phyloP scores from a whole-genome alignment of 2,329 filamentous ascomycete species.

The Geoglossum cookeanum region DNA sequence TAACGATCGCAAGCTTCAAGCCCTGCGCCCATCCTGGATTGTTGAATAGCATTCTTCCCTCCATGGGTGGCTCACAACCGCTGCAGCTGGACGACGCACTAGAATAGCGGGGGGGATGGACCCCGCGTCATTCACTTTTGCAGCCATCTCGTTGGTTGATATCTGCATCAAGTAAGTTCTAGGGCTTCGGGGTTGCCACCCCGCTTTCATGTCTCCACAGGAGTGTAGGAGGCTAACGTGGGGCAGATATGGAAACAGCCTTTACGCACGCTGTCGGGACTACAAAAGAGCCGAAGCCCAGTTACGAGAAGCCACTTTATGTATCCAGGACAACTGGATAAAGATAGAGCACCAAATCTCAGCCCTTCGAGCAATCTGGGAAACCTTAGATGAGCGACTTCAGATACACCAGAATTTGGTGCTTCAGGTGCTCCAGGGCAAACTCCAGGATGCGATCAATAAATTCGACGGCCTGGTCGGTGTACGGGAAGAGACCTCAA shows the following conservation, averaged over 20 bases:
- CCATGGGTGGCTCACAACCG: too few species aligned
- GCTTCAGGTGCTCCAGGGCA: conserved; percentile 6
- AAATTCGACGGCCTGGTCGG: conserved; percentile 1
- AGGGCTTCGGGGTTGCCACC: neutral
- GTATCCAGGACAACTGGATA: conserved; percentile 8
- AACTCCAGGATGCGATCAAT: conserved; percentile 6
- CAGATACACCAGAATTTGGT: conserved; percentile 6
- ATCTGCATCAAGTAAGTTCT: neutral
- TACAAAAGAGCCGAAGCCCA: conserved; percentile 6
- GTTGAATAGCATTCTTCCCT: too few species aligned
- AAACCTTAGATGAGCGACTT: conserved; percentile 4
- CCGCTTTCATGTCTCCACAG: neutral
- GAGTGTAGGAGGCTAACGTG: neutral
- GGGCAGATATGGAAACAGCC: conserved; percentile 5
- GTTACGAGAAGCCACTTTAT: conserved; percentile 5
- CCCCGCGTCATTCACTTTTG: neutral
- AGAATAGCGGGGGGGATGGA: neutral
- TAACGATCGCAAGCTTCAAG: too few species aligned
- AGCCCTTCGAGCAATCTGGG: conserved; percentile 6
- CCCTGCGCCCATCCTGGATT: too few species aligned
- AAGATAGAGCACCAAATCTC: conserved; percentile 8
- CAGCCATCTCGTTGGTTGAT: neutral
- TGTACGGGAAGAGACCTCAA: neutral
- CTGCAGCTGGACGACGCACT: neutral
- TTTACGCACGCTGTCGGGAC: conserved; percentile 4